phyloP scores from a whole-genome alignment of 768 basidiomycete genomes.

The Boletus coccyginus region DNA sequence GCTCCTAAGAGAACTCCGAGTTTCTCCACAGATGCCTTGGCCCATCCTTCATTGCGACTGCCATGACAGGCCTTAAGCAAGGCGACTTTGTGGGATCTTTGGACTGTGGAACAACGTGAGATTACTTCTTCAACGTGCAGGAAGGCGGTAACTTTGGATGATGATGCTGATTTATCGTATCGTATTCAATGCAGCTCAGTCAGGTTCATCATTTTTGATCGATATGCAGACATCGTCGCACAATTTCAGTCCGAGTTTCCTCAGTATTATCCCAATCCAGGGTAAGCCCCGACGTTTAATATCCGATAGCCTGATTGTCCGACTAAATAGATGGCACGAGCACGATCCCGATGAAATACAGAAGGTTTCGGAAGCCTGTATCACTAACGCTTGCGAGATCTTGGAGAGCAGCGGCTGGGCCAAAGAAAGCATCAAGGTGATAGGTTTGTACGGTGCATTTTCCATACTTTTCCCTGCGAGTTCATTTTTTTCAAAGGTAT shows the following conservation, averaged over 20 bases:
- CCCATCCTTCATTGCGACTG: background rate
- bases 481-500: constrained; percentile 52
- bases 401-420: constrained; percentile 77
- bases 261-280: constrained; percentile 89
- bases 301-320: background rate
- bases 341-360: constrained; percentile 88
- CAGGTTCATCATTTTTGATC: constrained; percentile 89
- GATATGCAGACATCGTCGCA: constrained; percentile 81
- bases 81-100: constrained; percentile 89
- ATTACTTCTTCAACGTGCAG: constrained; percentile 5
- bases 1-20: constrained; percentile 11
- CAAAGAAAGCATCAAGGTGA: constrained; percentile 81
- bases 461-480: background rate
- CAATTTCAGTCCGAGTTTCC: constrained; percentile 92
- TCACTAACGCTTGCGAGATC: constrained; percentile 64
- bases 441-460: constrained; percentile 57
- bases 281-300: constrained; percentile 41
- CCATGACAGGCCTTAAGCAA: constrained; percentile 45
- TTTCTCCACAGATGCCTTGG: background rate
- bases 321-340: constrained; percentile 78
- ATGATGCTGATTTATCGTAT: background rate
- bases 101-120: constrained; percentile 94
- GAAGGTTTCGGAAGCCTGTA: constrained; percentile 68
- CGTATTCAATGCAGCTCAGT: constrained; percentile 57
- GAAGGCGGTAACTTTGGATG: background rate